A percentile compares a stretch with the other conserved stretches of the same genome.
Conservation (phyloP, 2,329 filamentous ascomycete genomes). For the Ophiostoma australiae region DNA sequence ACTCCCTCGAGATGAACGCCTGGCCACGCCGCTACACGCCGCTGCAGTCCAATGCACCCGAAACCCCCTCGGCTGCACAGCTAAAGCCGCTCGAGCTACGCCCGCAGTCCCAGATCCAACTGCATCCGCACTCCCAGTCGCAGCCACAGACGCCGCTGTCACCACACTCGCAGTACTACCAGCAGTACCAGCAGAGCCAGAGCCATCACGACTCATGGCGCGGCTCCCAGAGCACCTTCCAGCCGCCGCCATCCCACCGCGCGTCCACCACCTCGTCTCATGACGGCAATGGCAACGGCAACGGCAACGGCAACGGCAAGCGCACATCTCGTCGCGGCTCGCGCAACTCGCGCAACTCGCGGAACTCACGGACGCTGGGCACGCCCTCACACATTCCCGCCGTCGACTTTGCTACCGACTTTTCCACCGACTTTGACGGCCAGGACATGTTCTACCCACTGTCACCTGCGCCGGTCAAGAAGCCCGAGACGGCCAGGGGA, state of each 20-base stretch:
- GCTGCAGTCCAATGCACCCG: background rate
- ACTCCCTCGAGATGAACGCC: constrained; percentile 10
- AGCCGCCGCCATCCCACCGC: background rate
- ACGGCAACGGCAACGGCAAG: constrained; percentile 11
- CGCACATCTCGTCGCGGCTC: constrained; percentile 15
- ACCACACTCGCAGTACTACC: background rate
- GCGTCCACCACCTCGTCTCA: constrained; percentile 7
- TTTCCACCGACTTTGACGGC: constrained; percentile 13
- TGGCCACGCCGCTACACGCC: constrained; percentile 8
- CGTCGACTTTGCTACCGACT: constrained; percentile 6
- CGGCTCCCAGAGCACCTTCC: constrained; percentile 1
- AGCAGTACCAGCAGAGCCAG: constrained; percentile 9
- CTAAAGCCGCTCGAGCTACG: constrained; percentile 5
- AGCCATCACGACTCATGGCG: background rate
- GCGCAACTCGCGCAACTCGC: background rate
- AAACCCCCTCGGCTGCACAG: background rate
- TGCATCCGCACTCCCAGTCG: background rate
- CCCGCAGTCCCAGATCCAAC: background rate
- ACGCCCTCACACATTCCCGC: constrained; percentile 14
- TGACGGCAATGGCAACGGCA: constrained; percentile 11
- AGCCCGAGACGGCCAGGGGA: constrained; percentile 15
- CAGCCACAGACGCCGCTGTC: background rate
- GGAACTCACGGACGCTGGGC: background rate
- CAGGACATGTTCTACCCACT: constrained; percentile 21
- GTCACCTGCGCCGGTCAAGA: constrained; percentile 21